Evolutionary conservation across 306 rosid genomes (phyloP).

Genomic region (Erythrophleum fordii): DNA sequence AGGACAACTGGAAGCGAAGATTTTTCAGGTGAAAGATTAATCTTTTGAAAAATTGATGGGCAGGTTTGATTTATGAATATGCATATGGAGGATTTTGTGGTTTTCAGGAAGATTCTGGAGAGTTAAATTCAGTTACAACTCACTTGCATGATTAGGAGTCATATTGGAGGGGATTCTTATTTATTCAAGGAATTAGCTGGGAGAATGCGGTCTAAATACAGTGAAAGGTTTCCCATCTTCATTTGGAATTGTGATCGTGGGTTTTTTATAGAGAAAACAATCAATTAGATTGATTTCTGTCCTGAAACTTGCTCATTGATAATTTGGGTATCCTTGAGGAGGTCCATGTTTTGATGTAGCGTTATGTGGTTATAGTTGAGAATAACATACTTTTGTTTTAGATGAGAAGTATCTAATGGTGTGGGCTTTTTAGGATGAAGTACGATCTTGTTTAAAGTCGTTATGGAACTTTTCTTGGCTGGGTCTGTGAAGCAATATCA

Average conservation of each 20-base stretch:
- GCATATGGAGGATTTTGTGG: slow-evolving; percentile 49
- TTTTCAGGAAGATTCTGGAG: slow-evolving; percentile 41
- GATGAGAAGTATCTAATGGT: slow-evolving; percentile 20
- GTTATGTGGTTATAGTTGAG: slow-evolving; percentile 10
- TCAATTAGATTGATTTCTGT: slow-evolving; percentile 40
- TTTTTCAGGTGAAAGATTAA: slow-evolving; percentile 46
- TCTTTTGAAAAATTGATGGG: slow-evolving; percentile 46
- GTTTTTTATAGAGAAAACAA: slow-evolving; percentile 25
- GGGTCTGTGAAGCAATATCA: slow-evolving; percentile 9
- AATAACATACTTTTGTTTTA: slow-evolving; percentile 20
- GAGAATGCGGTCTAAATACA: slow-evolving; percentile 23
- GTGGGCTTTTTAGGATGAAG: slow-evolving; percentile 34
- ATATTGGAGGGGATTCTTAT: slow-evolving; percentile 37
- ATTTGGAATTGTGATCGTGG: slow-evolving; percentile 36
- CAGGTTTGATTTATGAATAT: slow-evolving; percentile 37
- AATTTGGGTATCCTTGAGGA: slow-evolving; percentile 42
- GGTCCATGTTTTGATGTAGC: slow-evolving; percentile 21
- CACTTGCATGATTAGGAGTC: slow-evolving; percentile 41
- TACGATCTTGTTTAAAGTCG: slow-evolving; percentile 9
- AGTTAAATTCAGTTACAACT: slow-evolving; percentile 33
- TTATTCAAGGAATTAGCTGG: slow-evolving; percentile 38
- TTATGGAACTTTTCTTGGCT: slow-evolving; percentile 1
- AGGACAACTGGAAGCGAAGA: slow-evolving; percentile 47
- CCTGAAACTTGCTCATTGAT: slow-evolving; percentile 19
- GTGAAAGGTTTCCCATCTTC: slow-evolving; percentile 18